A percentile compares a stretch with the other conserved stretches of the same genome.
Conservation (phyloP, 2,329 filamentous ascomycete genomes). For the Lasiodiplodia citricola region DNA sequence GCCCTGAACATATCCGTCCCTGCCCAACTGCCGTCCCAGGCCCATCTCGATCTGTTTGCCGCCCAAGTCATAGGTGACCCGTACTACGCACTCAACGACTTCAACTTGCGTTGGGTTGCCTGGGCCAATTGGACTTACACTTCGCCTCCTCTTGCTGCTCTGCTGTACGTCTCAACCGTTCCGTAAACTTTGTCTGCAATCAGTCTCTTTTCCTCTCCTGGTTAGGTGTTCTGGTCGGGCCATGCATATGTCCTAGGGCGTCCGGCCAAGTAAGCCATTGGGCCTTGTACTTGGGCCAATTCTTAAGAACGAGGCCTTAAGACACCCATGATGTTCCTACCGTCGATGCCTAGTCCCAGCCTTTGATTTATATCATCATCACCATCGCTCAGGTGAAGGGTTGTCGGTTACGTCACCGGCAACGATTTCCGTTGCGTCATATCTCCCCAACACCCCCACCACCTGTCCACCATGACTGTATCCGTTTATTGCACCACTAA, state of each 20-base stretch:
- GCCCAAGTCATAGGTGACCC: slow-evolving; percentile 59
- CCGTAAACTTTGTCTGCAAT: not conserved
- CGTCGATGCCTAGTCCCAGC: not conserved
- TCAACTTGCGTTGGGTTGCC: slow-evolving; percentile 65
- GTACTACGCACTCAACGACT: slow-evolving; percentile 64
- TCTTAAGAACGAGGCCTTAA: slow-evolving; percentile 41
- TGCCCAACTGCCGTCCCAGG: slow-evolving; percentile 62
- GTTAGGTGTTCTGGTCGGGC: not conserved
- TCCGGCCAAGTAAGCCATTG: not conserved
- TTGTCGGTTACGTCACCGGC: slow-evolving; percentile 11
- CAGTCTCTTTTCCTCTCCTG: not conserved
- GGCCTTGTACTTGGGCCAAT: slow-evolving; percentile 29
- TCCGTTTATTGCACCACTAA: slow-evolving; percentile 10
- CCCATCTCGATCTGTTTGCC: slow-evolving; percentile 62
- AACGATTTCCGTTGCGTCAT: slow-evolving; percentile 16
- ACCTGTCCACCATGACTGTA: not conserved
- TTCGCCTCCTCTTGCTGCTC: slow-evolving; percentile 47
- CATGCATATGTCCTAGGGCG: not conserved
- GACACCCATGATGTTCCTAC: too few species aligned
- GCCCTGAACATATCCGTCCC: slow-evolving; percentile 59
- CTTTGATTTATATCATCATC: not conserved
- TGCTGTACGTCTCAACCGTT: slow-evolving; percentile 8
- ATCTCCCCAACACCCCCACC: not conserved
- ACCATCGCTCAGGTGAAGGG: not conserved
- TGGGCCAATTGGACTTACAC: slow-evolving; percentile 67